Percentiles rank a stretch among this genome's conserved stretches.
Evolutionary conservation across 352 stramenopile species (phyloP).

Genomic region (Phytophthora europaea): DNA sequence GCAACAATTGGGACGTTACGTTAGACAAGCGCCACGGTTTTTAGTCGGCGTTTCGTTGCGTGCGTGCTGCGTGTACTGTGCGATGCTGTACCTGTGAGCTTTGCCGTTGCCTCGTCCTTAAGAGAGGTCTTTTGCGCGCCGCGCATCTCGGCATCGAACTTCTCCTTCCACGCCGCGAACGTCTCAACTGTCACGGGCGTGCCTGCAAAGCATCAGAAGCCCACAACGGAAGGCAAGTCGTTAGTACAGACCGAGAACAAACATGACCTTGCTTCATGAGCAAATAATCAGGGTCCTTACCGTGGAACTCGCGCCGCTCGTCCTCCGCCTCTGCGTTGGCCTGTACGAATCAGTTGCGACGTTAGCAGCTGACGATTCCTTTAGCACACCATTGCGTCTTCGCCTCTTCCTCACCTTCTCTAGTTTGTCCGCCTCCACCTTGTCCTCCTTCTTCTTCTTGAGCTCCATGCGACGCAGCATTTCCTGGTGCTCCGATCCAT

Average conservation of each 20-base stretch:
- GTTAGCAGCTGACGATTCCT: slow-evolving; percentile 22
- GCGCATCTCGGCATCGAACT: slow-evolving; percentile 79
- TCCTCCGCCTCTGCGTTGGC: slow-evolving; percentile 39
- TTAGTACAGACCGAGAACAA: neutral
- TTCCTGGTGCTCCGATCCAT: slow-evolving; percentile 90
- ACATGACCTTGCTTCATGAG: neutral
- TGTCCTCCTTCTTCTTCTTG: slow-evolving; percentile 84
- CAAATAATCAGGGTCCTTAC: slow-evolving; percentile 13
- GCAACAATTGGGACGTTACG: slow-evolving; percentile 13
- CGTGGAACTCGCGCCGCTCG: slow-evolving; percentile 42
- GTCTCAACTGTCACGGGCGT: slow-evolving; percentile 85
- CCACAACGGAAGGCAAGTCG: neutral
- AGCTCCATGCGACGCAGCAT: slow-evolving; percentile 88
- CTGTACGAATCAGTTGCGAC: slow-evolving; percentile 22
- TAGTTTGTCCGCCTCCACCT: slow-evolving; percentile 61
- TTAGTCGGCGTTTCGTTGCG: neutral
- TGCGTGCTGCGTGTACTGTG: slow-evolving; percentile 3
- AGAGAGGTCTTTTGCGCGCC: slow-evolving; percentile 49
- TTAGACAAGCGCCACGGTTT: slow-evolving; percentile 8
- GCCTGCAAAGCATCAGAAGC: slow-evolving; percentile 39
- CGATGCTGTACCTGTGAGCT: slow-evolving; percentile 70
- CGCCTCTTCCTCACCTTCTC: slow-evolving; percentile 42
- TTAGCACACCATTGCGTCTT: neutral
- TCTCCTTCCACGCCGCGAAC: slow-evolving; percentile 77
- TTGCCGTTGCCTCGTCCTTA: slow-evolving; percentile 78